Percentiles rank a stretch among this genome's conserved stretches.
Evolutionary conservation across 768 basidiomycete species (phyloP).

Genomic region (Lactarius trivialis): DNA sequence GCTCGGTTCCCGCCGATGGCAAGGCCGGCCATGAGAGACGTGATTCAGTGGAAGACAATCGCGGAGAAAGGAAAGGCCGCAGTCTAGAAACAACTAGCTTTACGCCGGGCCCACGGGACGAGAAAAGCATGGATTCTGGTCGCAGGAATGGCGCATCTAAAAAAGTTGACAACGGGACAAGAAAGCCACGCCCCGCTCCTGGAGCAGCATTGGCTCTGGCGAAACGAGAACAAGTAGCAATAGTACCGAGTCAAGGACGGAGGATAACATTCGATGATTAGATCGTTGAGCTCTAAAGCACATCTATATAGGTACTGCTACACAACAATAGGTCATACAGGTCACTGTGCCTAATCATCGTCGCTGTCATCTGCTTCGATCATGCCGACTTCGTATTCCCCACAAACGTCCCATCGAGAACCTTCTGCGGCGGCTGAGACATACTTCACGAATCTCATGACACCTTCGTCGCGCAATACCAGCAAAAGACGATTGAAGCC

Average conservation of each 20-base stretch:
- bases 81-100: not conserved
- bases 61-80: not conserved
- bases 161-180: not conserved
- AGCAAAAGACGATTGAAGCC: conserved; percentile 86
- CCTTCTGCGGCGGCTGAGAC: conserved; percentile 84
- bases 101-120: not conserved
- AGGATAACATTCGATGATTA: conserved; percentile 59
- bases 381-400: conserved; percentile 88
- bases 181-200: conserved; percentile 48
- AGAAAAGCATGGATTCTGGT: not conserved
- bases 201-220: conserved; percentile 77
- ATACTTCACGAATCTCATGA: conserved; percentile 95
- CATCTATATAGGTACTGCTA: conserved; percentile 7
- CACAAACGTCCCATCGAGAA: conserved; percentile 89
- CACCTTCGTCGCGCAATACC: conserved; percentile 86
- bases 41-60: not conserved
- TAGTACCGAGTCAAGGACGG: conserved; percentile 61
- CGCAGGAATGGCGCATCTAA: not conserved
- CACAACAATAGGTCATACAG: conserved; percentile 1
- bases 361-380: conserved; percentile 36
- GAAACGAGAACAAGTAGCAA: conserved; percentile 68
- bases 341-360: not conserved
- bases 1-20: not conserved
- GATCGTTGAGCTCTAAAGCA: not conserved
- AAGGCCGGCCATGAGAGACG: not conserved